Evolutionary conservation across 768 basidiomycete genomes (phyloP).

Genomic region (Megacollybia marginata): DNA sequence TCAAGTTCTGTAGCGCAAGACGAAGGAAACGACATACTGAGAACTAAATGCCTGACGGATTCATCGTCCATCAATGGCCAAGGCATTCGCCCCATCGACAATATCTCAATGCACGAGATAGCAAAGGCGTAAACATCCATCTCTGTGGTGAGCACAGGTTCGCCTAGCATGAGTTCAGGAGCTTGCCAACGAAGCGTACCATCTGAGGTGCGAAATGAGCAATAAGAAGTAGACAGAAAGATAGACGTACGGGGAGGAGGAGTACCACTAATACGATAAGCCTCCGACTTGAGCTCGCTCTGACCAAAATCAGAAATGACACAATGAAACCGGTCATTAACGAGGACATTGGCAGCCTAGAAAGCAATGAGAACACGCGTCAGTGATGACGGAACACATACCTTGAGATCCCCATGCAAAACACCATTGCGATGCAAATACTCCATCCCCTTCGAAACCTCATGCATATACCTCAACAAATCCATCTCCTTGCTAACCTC

Average conservation of each 20-base stretch:
- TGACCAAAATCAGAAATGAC: too few species aligned
- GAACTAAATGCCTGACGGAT: conserved; percentile 41
- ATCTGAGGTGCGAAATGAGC: conserved; percentile 44
- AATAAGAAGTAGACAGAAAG: too few species aligned
- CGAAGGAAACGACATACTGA: conserved; percentile 35
- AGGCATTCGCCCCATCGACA: too few species aligned
- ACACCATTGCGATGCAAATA: conserved; percentile 67
- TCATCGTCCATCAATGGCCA: conserved; percentile 58
- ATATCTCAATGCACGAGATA: too few species aligned
- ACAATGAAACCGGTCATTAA: too few species aligned
- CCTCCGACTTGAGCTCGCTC: conserved; percentile 73
- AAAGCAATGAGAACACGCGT: conserved; percentile 10
- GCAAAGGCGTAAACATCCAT: too few species aligned
- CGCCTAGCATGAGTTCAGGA: conserved; percentile 55
- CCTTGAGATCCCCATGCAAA: conserved; percentile 80
- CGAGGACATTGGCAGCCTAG: conserved; percentile 66
- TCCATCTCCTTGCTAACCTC: conserved; percentile 30
- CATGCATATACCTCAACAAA: conserved; percentile 54
- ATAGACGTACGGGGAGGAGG: conserved; percentile 19
- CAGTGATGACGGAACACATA: conserved; percentile 17
- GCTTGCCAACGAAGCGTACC: too few species aligned
- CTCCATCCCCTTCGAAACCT: conserved; percentile 76
- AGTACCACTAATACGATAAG: conserved; percentile 49
- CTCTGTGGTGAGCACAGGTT: conserved; percentile 37
- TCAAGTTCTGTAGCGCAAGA: neutral